Evolutionary conservation across 306 rosid species (phyloP), one percentile per base, ranked within the genome.

Genomic region (Mucuna pruriens): DNA sequence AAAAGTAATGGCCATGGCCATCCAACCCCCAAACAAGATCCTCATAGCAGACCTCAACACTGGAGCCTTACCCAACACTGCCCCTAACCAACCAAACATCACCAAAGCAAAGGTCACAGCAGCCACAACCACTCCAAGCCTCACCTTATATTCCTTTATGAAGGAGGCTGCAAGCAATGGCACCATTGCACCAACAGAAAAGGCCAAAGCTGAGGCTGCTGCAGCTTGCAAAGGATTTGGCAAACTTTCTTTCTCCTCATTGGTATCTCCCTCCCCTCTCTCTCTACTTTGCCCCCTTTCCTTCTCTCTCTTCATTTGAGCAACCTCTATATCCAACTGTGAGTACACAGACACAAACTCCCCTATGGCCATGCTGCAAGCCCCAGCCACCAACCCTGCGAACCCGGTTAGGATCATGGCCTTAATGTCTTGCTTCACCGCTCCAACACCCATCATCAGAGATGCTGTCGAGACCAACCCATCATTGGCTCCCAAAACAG

Each of bases 311-410:
- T 84, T 84, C 74, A 85, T 79, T 36, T 95, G 99, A 5, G 98
- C 92, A 40, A 95, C 23, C 77, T 90, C 99, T 7, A 89, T 90
- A 79, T 95, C 99, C 55, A 90, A 42, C 46, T 95, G 99, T 0
- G 99, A 93, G 77, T 93, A 90, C 3, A 95, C 99, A 1, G 99
- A 95, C 22, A 95, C 99, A 45, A 90, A 95, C 84, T 95, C 99
- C 0, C 99, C 98, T 3, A 95, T 95, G 9, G 99, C 99, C 99
- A 95, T 95, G 77, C 99, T 95, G 8, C 94, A 95, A 0, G 98
- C 98, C 0, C 99, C 99, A 0, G 97, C 99, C 0, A 95, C 93
- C 1, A 95, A 78, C 1, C 98, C 98, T 0, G 98, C 98, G 11
- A 95, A 93, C 15, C 99, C 99, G 0, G 94, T 66, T 11, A 95